Evolutionary conservation across 805 yeast species (phyloP).

Genomic region (Priceomyces melissophilus): DNA sequence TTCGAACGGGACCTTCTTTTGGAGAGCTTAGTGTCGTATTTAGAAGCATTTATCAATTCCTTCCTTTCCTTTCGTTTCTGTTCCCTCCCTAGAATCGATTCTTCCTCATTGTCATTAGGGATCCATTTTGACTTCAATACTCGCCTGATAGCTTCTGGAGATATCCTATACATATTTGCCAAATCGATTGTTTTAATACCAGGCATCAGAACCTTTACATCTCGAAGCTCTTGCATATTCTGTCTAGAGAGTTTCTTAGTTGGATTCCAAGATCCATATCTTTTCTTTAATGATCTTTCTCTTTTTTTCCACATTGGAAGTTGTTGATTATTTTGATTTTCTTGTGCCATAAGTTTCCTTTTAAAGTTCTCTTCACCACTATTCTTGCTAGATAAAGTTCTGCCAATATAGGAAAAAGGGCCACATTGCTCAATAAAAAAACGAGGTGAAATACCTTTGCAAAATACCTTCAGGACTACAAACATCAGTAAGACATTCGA

Average conservation of each 20-base stretch:
- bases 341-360: conserved; percentile 12
- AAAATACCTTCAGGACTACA: no score
- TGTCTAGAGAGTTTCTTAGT: conserved; percentile 61
- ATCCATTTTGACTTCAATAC: conserved; percentile 75
- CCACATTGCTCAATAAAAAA: no score
- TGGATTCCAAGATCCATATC: conserved; percentile 70
- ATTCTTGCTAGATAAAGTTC: conserved; percentile 2
- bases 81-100: conserved; percentile 50
- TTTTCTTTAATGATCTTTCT: conserved; percentile 57
- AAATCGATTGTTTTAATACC: conserved; percentile 56
- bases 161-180: conserved; percentile 61
- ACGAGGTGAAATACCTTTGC: no score
- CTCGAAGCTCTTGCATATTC: conserved; percentile 62
- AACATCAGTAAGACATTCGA: no score
- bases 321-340: conserved; percentile 41
- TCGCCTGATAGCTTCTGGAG: conserved; percentile 80
- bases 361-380: conserved; percentile 11
- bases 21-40: not conserved
- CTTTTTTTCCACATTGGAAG: conserved; percentile 64
- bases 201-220: conserved; percentile 56
- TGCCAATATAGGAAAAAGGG: not conserved
- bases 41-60: no score
- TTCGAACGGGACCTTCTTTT: not conserved
- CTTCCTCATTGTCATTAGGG: conserved; percentile 57
- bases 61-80: conserved; percentile 16